phyloP scores from a whole-genome alignment of 2,329 filamentous ascomycete genomes.

The Mycogone perniciosa region DNA sequence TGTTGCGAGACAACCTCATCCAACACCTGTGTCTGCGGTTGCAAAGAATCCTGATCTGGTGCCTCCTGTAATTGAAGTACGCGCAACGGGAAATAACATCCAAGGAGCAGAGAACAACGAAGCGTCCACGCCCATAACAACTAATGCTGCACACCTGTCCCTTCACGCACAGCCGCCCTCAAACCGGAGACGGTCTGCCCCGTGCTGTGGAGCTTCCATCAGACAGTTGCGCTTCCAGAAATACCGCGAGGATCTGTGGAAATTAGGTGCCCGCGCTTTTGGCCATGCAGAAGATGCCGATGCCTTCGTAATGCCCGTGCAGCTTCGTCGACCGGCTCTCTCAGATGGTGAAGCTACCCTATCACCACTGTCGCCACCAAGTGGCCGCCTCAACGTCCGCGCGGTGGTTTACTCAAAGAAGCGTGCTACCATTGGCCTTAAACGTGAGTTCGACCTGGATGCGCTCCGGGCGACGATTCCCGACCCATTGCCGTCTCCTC shows the following conservation, averaged over 20 bases:
- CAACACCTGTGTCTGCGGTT: constrained; percentile 1
- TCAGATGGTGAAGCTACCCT: neutral
- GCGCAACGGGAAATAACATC: neutral
- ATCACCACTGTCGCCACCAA: neutral
- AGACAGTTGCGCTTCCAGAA: constrained; percentile 20
- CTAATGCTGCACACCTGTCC: neutral
- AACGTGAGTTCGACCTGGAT: constrained; percentile 44
- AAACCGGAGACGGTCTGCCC: neutral
- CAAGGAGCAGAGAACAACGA: neutral
- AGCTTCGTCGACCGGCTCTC: constrained; percentile 16
- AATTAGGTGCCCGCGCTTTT: constrained; percentile 14
- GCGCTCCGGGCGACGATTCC: constrained; percentile 42
- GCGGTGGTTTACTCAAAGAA: constrained; percentile 28
- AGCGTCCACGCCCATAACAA: neutral
- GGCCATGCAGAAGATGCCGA: constrained; percentile 16
- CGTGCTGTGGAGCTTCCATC: neutral
- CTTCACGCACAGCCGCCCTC: neutral
- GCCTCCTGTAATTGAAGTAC: neutral
- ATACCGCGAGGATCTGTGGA: constrained; percentile 20
- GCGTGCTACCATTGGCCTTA: constrained; percentile 41
- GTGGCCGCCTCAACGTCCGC: constrained; percentile 20
- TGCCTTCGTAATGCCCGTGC: constrained; percentile 21
- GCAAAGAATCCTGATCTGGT: neutral
- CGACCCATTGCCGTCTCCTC: constrained; percentile 21
- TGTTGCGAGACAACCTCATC: neutral